Evolutionary conservation across 2,329 filamentous ascomycete species (phyloP).

Genomic region (Aspergillus niger): DNA sequence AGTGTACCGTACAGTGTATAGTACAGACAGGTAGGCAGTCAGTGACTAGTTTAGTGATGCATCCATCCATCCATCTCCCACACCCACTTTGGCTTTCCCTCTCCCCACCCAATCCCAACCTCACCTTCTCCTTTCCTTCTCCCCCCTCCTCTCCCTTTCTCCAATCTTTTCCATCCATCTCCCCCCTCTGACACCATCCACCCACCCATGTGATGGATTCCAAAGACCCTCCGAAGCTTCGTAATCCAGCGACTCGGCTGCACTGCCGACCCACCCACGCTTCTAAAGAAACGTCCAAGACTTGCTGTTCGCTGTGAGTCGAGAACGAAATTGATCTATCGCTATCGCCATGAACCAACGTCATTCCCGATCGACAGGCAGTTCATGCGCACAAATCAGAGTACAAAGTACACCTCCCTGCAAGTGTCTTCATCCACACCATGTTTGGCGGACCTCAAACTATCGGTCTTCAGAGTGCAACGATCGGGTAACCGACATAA

Average conservation of each 20-base stretch:
- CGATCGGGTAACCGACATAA: slow-evolving; percentile 13
- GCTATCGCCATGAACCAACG: neutral
- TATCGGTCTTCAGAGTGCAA: neutral
- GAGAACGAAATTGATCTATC: slow-evolving; percentile 1
- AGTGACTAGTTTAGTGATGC: neutral
- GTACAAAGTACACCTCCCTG: neutral
- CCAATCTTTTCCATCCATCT: neutral
- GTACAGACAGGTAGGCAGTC: too few relatives aligned
- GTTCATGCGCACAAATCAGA: neutral
- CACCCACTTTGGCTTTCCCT: too few relatives aligned
- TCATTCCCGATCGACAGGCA: neutral
- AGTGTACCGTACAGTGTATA: too few relatives aligned
- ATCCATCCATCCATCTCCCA: neutral
- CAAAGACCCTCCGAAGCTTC: slow-evolving; percentile 11
- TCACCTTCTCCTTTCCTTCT: neutral
- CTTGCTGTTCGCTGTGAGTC: neutral
- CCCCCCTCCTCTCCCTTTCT: neutral
- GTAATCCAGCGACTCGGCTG: slow-evolving; percentile 10
- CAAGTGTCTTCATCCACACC: neutral
- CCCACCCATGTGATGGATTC: slow-evolving; percentile 14
- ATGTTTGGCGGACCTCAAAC: neutral
- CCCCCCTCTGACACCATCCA: neutral
- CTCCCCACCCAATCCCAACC: neutral
- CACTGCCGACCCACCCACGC: slow-evolving; percentile 8
- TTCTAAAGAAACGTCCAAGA: neutral